Evolutionary conservation across 2,329 filamentous ascomycete species (phyloP), one percentile per base, ranked within the genome.

Genomic region (Metarhizium guizhouense): DNA sequence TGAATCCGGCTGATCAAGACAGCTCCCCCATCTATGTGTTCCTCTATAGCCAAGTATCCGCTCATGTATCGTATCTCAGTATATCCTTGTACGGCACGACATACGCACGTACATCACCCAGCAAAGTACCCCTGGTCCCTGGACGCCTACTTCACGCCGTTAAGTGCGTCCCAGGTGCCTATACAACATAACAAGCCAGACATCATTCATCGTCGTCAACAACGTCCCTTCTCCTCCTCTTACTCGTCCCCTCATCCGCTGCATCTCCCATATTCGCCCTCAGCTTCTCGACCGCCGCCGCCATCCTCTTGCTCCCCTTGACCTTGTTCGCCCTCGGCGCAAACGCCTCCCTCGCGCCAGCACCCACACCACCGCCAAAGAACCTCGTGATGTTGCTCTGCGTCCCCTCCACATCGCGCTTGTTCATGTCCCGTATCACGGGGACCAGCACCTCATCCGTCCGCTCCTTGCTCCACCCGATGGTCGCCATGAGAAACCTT

Each of bases 361-460:
- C 79, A 0, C 88, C 88, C 0, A 90, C 85, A 4, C 75, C 72
- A 0, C 93, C 93, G 13, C 84, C 82, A 68, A 97, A 96, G 70
- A 86, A 99, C 29, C 85, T 79, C n/a, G 94, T 99, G 61, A 99
- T 96, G 63, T 99, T 99, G 57, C 85, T 86, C 75, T 99, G 94
- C 18, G 93, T 97, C 6, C 94, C 94, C 72, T 97, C 94, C 32
- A 84, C 79, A 61, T 90, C 88, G 43, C 94, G 80, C 4, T 84
- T 82, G 68, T 97, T 97, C 88, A 99, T 95, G 65, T 99, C 94
- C 56, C 86, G 81, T 60, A 99, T 94, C 1, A 99, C 95, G 0
- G 94, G 94, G 1, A 99, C 90, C 2, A 99, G 81, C 2, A 99
- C 88, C 70, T 99, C 94, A 65, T 99, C 94, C 0, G 93, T 97